Evolutionary conservation across 2,329 filamentous ascomycete species (phyloP).

Genomic region (Arthrobotrys sinensis): DNA sequence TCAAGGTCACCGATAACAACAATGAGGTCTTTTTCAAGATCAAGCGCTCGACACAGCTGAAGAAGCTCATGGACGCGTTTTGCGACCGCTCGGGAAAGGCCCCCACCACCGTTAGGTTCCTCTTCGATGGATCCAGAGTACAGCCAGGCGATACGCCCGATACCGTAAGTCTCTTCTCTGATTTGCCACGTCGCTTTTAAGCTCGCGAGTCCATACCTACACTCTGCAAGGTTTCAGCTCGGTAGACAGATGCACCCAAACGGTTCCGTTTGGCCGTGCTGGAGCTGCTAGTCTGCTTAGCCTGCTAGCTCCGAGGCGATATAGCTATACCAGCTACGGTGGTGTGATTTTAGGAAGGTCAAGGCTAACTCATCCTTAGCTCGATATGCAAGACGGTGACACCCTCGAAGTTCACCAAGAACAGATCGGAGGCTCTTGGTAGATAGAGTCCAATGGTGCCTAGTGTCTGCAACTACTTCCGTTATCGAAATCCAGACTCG

Average conservation of each 20-base stretch:
- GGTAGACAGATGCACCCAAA: not conserved
- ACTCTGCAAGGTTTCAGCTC: slow-evolving; percentile 2
- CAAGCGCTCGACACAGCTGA: slow-evolving; percentile 93
- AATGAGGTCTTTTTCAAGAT: slow-evolving; percentile 99
- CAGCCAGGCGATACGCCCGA: slow-evolving; percentile 91
- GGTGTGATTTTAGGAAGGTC: slow-evolving; percentile 33
- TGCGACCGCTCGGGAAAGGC: slow-evolving; percentile 96
- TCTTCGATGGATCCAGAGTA: slow-evolving; percentile 96
- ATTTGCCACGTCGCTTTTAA: slow-evolving; percentile 30
- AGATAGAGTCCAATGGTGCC: slow-evolving; percentile 61
- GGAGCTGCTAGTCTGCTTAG: slow-evolving; percentile 9
- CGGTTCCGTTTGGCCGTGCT: not conserved
- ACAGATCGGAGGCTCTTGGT: slow-evolving; percentile 82
- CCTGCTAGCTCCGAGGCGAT: not conserved
- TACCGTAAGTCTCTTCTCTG: slow-evolving; percentile 75
- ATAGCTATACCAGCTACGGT: not conserved
- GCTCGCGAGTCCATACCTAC: slow-evolving; percentile 8
- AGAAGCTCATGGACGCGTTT: slow-evolving; percentile 98
- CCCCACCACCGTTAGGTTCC: slow-evolving; percentile 85
- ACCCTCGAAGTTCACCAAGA: slow-evolving; percentile 98
- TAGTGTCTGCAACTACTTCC: not conserved
- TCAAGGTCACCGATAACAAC: slow-evolving; percentile 99
- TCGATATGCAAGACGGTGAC: slow-evolving; percentile 97
- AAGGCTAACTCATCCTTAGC: slow-evolving; percentile 71
- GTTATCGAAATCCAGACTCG: not conserved